phyloP scores from a whole-genome alignment of 2,329 filamentous ascomycete species.

The Ambrosiella xylebori region DNA sequence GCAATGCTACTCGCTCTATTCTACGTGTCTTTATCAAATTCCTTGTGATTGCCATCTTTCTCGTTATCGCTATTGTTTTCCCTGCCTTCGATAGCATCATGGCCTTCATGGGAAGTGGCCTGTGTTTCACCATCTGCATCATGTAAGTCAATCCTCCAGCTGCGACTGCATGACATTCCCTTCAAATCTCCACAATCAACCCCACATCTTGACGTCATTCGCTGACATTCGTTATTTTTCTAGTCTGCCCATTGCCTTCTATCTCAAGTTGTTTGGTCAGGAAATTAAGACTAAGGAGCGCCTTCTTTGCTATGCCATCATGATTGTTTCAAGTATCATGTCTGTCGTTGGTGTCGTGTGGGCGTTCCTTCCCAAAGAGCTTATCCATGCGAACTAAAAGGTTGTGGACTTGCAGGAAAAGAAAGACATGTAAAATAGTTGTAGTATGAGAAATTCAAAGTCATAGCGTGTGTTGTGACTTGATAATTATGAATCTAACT shows the following conservation, averaged over 20 bases:
- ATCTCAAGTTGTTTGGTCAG: constrained; percentile 71
- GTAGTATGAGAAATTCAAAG: too few species aligned
- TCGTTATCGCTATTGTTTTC: constrained; percentile 51
- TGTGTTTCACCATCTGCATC: constrained; percentile 89
- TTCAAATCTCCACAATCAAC: not conserved
- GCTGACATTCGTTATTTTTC: not conserved
- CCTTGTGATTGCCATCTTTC: constrained; percentile 49
- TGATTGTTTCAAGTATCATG: constrained; percentile 50
- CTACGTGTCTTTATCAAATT: constrained; percentile 39
- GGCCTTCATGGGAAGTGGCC: constrained; percentile 72
- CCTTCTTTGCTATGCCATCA: constrained; percentile 47
- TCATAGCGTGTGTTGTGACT: too few species aligned
- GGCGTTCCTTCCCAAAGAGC: constrained; percentile 68
- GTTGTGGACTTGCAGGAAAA: not conserved
- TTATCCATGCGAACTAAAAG: constrained; percentile 38
- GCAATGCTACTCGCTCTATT: constrained; percentile 20
- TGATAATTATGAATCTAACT: too few species aligned
- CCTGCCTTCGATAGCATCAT: constrained; percentile 82
- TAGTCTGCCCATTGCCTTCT: constrained; percentile 64
- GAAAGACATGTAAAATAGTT: too few species aligned
- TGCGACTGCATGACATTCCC: not conserved
- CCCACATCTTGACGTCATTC: not conserved
- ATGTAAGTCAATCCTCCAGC: constrained; percentile 30
- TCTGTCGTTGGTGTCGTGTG: constrained; percentile 68
- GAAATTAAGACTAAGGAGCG: constrained; percentile 50